These are phyloP conservation scores for Tylopilus plumbeoviolaceoides DNA, from an alignment of 768 basidiomycete species.

Conservation along the genomic window DNA sequence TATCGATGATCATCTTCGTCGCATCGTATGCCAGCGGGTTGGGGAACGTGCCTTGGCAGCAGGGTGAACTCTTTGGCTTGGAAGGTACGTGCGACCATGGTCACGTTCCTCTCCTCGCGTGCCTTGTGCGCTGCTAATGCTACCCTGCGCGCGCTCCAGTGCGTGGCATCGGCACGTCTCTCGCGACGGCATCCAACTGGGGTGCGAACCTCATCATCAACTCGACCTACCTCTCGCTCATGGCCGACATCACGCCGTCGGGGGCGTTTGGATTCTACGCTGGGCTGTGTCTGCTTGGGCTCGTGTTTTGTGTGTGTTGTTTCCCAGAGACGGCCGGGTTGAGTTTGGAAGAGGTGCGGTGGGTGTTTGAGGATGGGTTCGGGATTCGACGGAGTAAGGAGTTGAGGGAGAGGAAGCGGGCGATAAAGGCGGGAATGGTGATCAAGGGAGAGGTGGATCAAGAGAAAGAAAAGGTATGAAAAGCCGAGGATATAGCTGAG, in stretches of 20 bases:
- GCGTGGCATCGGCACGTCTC: constrained; percentile 72
- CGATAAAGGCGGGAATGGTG: background rate
- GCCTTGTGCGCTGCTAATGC: background rate
- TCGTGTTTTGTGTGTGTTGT: constrained; percentile 47
- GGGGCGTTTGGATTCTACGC: constrained; percentile 72
- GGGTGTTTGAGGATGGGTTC: constrained; percentile 61
- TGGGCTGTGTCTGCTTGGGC: constrained; percentile 61
- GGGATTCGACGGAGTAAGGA: constrained; percentile 52
- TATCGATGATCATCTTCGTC: too few species aligned
- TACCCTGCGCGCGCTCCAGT: constrained; percentile 34
- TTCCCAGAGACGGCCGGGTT: constrained; percentile 82
- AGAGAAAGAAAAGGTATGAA: background rate
- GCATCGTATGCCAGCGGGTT: too few species aligned
- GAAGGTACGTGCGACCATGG: too few species aligned
- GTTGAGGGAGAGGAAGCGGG: constrained; percentile 32
- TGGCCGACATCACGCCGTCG: constrained; percentile 58
- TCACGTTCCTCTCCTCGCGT: too few species aligned
- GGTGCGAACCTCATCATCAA: constrained; percentile 70
- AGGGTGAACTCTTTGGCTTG: too few species aligned
- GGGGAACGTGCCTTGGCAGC: too few species aligned
- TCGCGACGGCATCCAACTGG: constrained; percentile 79
- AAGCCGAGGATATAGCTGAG: too few species aligned
- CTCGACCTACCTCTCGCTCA: constrained; percentile 76
- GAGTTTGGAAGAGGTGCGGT: constrained; percentile 38
- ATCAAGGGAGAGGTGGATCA: background rate